Conservation (phyloP, 129 eudicot genomes). For the Deinandra increscens region DNA sequence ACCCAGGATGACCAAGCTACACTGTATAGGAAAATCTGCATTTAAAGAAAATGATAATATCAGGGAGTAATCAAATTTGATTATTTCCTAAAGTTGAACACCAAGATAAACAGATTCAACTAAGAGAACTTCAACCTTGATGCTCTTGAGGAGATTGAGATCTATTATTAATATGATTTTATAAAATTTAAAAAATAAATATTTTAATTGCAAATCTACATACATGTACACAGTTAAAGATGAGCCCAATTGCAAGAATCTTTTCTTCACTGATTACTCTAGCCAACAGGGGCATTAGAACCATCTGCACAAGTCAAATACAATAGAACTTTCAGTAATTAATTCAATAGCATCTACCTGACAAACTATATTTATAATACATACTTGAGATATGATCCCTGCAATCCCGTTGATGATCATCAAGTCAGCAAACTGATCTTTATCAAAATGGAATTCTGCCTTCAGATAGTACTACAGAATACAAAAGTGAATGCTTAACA, state of each 20-base stretch:
- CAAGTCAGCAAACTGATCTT: slow-evolving; percentile 80
- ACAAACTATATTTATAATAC: slow-evolving; percentile 5
- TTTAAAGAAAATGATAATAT: slow-evolving; percentile 1
- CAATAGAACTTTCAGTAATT: not conserved
- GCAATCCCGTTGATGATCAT: slow-evolving; percentile 78
- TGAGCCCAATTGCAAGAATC: slow-evolving; percentile 66
- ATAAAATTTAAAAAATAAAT: not conserved
- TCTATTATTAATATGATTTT: not conserved
- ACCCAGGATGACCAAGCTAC: slow-evolving; percentile 92
- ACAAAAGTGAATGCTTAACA: slow-evolving; percentile 12
- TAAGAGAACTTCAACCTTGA: slow-evolving; percentile 3
- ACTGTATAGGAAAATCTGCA: slow-evolving; percentile 85
- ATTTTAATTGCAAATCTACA: slow-evolving; percentile 4
- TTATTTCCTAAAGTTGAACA: not conserved
- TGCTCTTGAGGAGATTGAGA: not conserved
- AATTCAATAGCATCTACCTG: not conserved
- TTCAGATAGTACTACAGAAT: slow-evolving; percentile 62
- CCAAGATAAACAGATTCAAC: not conserved
- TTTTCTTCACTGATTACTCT: slow-evolving; percentile 62
- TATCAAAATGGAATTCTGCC: slow-evolving; percentile 78
- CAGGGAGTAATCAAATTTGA: not conserved
- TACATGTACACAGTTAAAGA: slow-evolving; percentile 66
- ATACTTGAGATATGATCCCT: slow-evolving; percentile 80
- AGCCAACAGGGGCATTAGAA: slow-evolving; percentile 75
- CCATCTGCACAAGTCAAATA: slow-evolving; percentile 44